Conservation (phyloP, 2,329 filamentous ascomycete species). For the Aureobasidium sp. region DNA sequence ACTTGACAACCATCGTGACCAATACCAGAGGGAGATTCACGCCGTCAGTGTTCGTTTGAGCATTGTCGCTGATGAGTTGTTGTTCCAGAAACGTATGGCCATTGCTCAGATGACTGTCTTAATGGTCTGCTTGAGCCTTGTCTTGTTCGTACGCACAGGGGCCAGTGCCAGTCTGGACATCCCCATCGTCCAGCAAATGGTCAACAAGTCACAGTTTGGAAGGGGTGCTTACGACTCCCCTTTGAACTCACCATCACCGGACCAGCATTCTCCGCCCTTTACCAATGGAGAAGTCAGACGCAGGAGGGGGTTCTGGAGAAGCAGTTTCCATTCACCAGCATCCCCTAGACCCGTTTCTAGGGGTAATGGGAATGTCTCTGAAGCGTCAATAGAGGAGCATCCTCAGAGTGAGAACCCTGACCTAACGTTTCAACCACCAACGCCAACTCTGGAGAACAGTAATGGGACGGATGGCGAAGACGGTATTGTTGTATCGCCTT, state of each 20-base stretch:
- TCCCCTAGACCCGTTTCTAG: slow-evolving; percentile 1
- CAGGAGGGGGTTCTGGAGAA: slow-evolving; percentile 20
- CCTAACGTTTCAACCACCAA: slow-evolving; percentile 27
- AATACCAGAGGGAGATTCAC: slow-evolving; percentile 72
- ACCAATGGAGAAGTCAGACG: slow-evolving; percentile 13
- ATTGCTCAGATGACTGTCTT: slow-evolving; percentile 85
- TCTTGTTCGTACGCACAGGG: slow-evolving; percentile 56
- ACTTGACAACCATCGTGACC: slow-evolving; percentile 77
- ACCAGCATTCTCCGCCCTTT: slow-evolving; percentile 24
- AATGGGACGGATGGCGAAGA: slow-evolving; percentile 15
- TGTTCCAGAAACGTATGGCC: slow-evolving; percentile 78
- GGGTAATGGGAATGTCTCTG: slow-evolving; percentile 18
- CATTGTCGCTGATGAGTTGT: slow-evolving; percentile 84
- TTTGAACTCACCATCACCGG: slow-evolving; percentile 28
- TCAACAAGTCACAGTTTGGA: slow-evolving; percentile 26
- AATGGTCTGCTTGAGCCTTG: slow-evolving; percentile 74
- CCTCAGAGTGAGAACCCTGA: slow-evolving; percentile 23
- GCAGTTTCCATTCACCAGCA: slow-evolving; percentile 19
- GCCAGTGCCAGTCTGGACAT: slow-evolving; percentile 29
- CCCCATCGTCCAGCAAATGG: slow-evolving; percentile 38
- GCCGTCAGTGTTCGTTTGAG: slow-evolving; percentile 74
- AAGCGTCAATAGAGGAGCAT: slow-evolving; percentile 16
- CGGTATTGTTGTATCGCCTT: not conserved
- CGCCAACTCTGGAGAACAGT: slow-evolving; percentile 20
- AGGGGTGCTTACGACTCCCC: slow-evolving; percentile 26